Evolutionary conservation across 73 alveolate species (phyloP).

Genomic region (Paramecium sonneborni): DNA sequence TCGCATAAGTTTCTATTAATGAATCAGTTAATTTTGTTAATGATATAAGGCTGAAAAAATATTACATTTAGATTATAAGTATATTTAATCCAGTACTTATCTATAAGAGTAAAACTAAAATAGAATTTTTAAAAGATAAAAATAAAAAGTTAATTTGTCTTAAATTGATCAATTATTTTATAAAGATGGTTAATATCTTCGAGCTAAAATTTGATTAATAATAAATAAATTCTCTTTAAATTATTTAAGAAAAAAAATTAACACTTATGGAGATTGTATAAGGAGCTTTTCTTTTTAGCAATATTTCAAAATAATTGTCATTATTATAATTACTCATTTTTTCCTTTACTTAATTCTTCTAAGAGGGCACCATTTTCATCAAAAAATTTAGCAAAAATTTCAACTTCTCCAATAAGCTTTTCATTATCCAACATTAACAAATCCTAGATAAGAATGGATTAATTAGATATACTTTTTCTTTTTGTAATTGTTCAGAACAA

Average conservation of each 20-base stretch:
- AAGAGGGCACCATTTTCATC: neutral
- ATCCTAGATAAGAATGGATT: neutral
- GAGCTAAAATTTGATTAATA: no score
- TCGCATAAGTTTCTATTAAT: neutral
- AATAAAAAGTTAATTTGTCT: no score
- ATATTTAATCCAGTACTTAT: no score
- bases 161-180: no score
- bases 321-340: neutral
- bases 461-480: neutral
- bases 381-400: neutral
- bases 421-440: slow-evolving; percentile 1
- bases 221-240: no score
- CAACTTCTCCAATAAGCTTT: neutral
- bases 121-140: no score
- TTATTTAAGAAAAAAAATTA: no score
- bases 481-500: slow-evolving; percentile 2
- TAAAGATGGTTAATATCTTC: no score
- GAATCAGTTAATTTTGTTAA: neutral
- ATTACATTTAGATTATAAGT: no score
- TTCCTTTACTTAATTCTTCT: neutral
- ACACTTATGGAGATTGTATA: neutral
- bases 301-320: neutral
- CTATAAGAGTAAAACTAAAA: neutral
- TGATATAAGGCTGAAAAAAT: neutral
- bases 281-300: neutral